These are phyloP conservation scores for Pythium pyrilobum DNA, from an alignment of 352 stramenopile species.

Conservation along the genomic window DNA sequence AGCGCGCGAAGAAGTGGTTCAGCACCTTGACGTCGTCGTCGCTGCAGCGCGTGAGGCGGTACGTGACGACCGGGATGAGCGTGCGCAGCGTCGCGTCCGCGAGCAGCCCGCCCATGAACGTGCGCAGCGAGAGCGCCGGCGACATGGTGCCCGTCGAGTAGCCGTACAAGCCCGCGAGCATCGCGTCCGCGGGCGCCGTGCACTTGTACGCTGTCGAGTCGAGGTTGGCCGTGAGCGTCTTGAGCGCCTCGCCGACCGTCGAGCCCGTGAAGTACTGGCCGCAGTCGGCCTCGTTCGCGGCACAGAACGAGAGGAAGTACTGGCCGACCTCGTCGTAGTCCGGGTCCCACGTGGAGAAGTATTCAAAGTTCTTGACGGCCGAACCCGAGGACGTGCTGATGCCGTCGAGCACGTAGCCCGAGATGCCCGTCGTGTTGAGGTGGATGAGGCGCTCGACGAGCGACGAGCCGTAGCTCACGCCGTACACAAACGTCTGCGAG, in stretches of 20 bases:
- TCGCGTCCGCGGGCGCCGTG: not conserved
- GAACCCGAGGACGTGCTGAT: constrained; percentile 27
- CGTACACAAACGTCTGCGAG: constrained; percentile 38
- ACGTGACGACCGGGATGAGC: constrained; percentile 30
- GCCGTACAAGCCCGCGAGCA: constrained; percentile 2
- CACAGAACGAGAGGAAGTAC: constrained; percentile 21
- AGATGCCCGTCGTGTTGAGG: constrained; percentile 27
- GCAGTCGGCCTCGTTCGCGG: constrained; percentile 8
- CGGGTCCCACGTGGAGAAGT: constrained; percentile 22
- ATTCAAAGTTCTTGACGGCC: constrained; percentile 21
- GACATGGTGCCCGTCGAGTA: not conserved
- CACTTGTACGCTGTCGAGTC: constrained; percentile 16
- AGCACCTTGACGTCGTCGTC: constrained; percentile 31
- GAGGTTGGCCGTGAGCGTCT: constrained; percentile 7
- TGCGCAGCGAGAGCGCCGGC: constrained; percentile 22
- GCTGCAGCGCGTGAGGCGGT: constrained; percentile 27
- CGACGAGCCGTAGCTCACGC: constrained; percentile 51
- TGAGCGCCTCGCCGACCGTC: constrained; percentile 2
- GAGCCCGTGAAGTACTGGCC: constrained; percentile 19
- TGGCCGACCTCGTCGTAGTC: constrained; percentile 17
- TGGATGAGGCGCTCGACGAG: constrained; percentile 52
- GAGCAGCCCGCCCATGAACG: constrained; percentile 26
- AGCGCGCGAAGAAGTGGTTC: constrained; percentile 10
- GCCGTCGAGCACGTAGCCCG: constrained; percentile 49
- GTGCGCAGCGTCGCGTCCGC: constrained; percentile 21